phyloP scores from a whole-genome alignment of 2,329 filamentous ascomycete genomes.

The Microsporum canis region DNA sequence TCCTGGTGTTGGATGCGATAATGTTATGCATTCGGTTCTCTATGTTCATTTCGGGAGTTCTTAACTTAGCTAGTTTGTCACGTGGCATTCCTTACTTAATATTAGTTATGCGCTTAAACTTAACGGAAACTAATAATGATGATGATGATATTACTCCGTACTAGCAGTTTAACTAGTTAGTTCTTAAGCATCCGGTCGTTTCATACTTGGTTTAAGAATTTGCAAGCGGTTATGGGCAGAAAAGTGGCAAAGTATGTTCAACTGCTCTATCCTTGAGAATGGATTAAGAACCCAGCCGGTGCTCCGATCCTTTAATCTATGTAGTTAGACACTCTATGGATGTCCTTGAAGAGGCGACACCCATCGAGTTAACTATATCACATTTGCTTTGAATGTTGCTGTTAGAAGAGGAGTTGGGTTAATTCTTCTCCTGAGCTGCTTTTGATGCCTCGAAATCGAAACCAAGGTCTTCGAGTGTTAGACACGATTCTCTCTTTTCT shows the following conservation, averaged over 20 bases:
- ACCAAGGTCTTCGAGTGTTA: constrained; percentile 59
- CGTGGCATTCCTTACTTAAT: background rate
- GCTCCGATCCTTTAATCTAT: too few species aligned
- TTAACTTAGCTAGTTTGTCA: background rate
- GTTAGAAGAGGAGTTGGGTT: background rate
- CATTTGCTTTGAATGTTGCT: background rate
- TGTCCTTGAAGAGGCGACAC: too few species aligned
- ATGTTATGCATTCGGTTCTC: background rate
- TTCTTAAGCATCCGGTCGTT: background rate
- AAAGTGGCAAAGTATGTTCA: background rate
- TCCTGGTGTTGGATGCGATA: background rate
- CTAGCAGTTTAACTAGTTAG: background rate
- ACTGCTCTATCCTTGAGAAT: background rate
- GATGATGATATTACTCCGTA: background rate
- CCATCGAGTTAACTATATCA: background rate
- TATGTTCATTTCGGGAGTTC: background rate
- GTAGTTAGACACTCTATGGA: too few species aligned
- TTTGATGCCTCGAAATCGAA: constrained; percentile 45
- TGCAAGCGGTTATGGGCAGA: background rate
- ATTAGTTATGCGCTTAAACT: too few species aligned
- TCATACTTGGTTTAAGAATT: background rate
- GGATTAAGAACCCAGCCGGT: too few species aligned
- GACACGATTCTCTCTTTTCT: constrained; percentile 45
- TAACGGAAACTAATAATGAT: too few species aligned
- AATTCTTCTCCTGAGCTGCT: constrained; percentile 5